Evolutionary conservation across 2,329 filamentous ascomycete genomes (phyloP), one percentile per base, ranked within the genome.

Genomic region (Aspergillus ochraceoroseus): DNA sequence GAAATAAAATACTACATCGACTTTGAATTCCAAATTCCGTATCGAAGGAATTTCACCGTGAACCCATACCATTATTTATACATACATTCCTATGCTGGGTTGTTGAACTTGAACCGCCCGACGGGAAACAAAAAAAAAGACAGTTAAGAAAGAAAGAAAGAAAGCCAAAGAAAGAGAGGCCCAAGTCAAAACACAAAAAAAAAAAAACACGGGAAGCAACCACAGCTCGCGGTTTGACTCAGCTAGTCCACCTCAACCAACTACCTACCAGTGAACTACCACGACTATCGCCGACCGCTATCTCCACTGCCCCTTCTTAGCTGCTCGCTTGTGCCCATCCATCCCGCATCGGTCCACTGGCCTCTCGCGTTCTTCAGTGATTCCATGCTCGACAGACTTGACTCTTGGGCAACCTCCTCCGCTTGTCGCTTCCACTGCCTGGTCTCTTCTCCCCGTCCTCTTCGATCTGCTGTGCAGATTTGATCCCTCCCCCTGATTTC

Each of bases 391-490:
- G 47, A 49, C 54, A 47, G 47, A 49, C 54, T 48, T 51, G 43
- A 47, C 43, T 39, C 35, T 44, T 48, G 36, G 51, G 46, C 53
- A 55, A 59, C 55, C 47, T 58, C 32, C 56, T 41, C 51, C 54
- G 42, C 53, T 52, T 51, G 50, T 47, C 41, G 44, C 38, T 46
- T 33, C 47, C 51, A 32, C 30, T 29, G n/a, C n/a, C n/a, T n/a
- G n/a, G n/a, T n/a, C n/a, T 41, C 46, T 47, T 31, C 31, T 22
- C 36, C 41, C 33, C 18, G n/a, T 19, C 19, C 31, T 35, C 41
- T 38, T 44, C 30, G 31, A 43, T 61, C 58, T 59, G 57, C 59
- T 60, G 57, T 48, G 58, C 58, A 51, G 56, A 60, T 61, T 54
- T 54, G 44, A 56, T 43, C 45, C 45, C 50, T 54, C 41, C 48